These are phyloP conservation scores for Neurospora cerealis DNA, from an alignment of 495 filamentous ascomycete species.

Conservation along the genomic window DNA sequence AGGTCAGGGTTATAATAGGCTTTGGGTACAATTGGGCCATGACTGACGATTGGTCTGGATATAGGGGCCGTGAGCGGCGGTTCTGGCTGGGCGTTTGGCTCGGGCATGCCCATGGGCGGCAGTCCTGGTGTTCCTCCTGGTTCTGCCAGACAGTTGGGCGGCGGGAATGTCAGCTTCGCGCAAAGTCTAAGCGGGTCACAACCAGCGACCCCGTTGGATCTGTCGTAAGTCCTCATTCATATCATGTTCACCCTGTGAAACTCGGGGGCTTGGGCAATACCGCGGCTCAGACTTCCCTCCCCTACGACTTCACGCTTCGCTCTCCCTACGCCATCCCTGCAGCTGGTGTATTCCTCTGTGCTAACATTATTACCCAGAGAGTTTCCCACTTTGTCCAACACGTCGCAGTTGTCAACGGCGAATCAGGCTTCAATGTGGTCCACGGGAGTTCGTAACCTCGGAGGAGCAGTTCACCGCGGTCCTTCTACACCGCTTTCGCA, in stretches of 20 bases:
- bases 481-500: conserved; percentile 47
- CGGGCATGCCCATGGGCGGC: conserved; percentile 56
- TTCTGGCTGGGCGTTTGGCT: conserved; percentile 65
- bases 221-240: conserved; percentile 55
- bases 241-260: neutral
- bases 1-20: conserved; percentile 39
- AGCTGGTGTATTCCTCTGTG: neutral
- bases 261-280: neutral
- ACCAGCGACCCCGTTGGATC: conserved; percentile 61
- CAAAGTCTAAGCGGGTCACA: conserved; percentile 73
- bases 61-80: conserved; percentile 46
- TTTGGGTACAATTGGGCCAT: neutral
- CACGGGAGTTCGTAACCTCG: conserved; percentile 30
- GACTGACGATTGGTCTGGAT: conserved; percentile 23
- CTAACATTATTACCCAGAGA: conserved; percentile 42
- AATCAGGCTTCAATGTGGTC: conserved; percentile 52
- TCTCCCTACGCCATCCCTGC: neutral
- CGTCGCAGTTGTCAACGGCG: conserved; percentile 46
- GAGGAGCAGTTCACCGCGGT: conserved; percentile 55
- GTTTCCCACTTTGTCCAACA: conserved; percentile 72
- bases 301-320: neutral
- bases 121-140: conserved; percentile 44
- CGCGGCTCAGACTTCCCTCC: neutral
- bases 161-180: conserved; percentile 65
- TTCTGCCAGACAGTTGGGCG: conserved; percentile 43